phyloP scores from a whole-genome alignment of 2,329 filamentous ascomycete species.

The Septoria petroselini region DNA sequence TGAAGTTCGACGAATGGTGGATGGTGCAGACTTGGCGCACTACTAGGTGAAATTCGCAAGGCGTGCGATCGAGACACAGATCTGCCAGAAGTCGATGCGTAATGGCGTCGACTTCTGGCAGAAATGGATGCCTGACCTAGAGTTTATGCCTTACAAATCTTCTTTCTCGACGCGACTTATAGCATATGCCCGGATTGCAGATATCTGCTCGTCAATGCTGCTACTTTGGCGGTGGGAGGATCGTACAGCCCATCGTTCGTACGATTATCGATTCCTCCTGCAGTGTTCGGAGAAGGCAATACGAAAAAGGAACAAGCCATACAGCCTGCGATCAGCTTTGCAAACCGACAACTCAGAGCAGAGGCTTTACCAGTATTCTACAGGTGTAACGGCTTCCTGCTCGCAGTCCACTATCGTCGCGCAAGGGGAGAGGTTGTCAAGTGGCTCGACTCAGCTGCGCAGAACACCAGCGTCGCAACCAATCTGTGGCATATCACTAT shows the following conservation, averaged over 20 bases:
- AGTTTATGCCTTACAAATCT: too few relatives aligned
- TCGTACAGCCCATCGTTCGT: constrained; percentile 12
- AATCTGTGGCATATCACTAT: constrained; percentile 18
- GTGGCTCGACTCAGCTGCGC: constrained; percentile 8
- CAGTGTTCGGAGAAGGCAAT: constrained; percentile 9
- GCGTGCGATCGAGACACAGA: constrained; percentile 10
- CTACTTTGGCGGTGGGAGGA: constrained; percentile 13
- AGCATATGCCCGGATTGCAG: too few relatives aligned
- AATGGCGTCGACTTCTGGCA: too few relatives aligned
- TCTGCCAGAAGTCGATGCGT: too few relatives aligned
- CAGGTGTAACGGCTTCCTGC: constrained; percentile 16
- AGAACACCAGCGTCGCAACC: constrained; percentile 2
- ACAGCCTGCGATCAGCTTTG: constrained; percentile 16
- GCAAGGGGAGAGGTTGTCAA: constrained; percentile 13
- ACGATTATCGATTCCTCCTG: constrained; percentile 5
- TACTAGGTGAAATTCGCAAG: too few relatives aligned
- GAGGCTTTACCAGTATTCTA: constrained; percentile 21
- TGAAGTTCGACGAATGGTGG: not conserved
- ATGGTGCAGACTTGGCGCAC: not conserved
- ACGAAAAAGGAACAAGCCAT: constrained; percentile 2
- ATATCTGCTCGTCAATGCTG: constrained; percentile 5
- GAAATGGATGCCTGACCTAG: too few relatives aligned
- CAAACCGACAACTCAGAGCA: constrained; percentile 15
- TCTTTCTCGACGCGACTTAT: too few relatives aligned
- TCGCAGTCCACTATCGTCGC: constrained; percentile 18